Evolutionary conservation across 75 land plant genomes (phyloP).

Genomic region (Larix kaempferi): DNA sequence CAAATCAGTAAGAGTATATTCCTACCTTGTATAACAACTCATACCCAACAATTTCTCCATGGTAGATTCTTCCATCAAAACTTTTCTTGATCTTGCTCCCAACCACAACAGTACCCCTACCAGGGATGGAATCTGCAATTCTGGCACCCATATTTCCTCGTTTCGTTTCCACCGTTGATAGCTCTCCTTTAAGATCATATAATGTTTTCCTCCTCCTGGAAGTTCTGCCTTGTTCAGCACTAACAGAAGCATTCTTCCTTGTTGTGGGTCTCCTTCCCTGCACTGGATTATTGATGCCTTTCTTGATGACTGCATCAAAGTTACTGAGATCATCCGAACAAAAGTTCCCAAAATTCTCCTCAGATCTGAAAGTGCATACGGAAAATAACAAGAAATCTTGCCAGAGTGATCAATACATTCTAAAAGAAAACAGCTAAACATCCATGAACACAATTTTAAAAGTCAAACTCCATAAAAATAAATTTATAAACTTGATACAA

Average conservation of each 20-base stretch:
- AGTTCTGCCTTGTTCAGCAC: not conserved
- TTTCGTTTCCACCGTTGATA: slow-evolving; percentile 1
- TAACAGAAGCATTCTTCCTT: slow-evolving; percentile 2
- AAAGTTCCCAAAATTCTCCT: slow-evolving; percentile 5
- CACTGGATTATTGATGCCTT: not conserved
- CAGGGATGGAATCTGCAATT: slow-evolving; percentile 9
- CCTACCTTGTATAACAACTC: slow-evolving; percentile 17
- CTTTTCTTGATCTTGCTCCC: slow-evolving; percentile 14
- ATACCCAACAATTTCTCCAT: slow-evolving; percentile 17
- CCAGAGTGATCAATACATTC: not conserved
- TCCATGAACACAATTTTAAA: not conserved
- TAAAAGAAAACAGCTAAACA: not conserved
- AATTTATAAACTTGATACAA: no score
- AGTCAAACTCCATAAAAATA: not conserved
- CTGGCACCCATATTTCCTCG: not conserved
- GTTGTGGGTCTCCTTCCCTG: slow-evolving; percentile 8
- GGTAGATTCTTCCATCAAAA: slow-evolving; percentile 13
- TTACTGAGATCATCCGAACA: slow-evolving; percentile 2
- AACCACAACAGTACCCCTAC: slow-evolving; percentile 11
- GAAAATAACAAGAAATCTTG: not conserved
- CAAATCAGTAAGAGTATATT: not conserved
- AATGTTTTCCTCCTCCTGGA: not conserved
- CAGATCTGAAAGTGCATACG: slow-evolving; percentile 4
- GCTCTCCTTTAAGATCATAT: not conserved
- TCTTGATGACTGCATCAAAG: slow-evolving; percentile 1